These are phyloP conservation scores for Citrullus mucosospermus DNA, from an alignment of 306 rosid genomes.

Conservation along the genomic window DNA sequence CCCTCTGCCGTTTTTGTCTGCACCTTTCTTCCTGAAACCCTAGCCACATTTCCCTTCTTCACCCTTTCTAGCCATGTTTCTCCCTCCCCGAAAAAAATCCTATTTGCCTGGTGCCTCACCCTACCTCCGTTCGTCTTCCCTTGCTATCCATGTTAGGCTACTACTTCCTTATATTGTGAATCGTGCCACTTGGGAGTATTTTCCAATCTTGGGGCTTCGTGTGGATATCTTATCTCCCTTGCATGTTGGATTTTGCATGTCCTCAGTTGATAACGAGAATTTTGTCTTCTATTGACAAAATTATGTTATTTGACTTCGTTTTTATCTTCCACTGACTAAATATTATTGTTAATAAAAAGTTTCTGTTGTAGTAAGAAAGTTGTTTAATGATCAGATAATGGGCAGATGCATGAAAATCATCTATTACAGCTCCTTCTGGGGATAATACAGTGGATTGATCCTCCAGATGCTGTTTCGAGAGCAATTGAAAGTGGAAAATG, in stretches of 20 bases:
- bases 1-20: too few species aligned
- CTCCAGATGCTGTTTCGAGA: conserved; percentile 66
- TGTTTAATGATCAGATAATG: conserved; percentile 41
- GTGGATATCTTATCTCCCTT: background rate
- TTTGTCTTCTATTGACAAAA: background rate
- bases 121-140: too few species aligned
- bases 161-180: background rate
- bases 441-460: conserved; percentile 86
- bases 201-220: background rate
- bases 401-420: conserved; percentile 66
- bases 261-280: background rate
- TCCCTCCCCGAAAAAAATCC: too few species aligned
- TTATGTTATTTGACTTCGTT: background rate
- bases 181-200: background rate
- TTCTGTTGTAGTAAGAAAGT: conserved; percentile 15
- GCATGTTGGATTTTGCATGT: background rate
- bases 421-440: conserved; percentile 68
- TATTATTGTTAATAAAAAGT: conserved; percentile 12
- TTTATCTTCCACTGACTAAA: background rate
- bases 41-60: too few species aligned
- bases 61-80: too few species aligned
- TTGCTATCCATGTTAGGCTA: too few species aligned
- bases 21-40: too few species aligned
- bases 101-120: too few species aligned
- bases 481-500: conserved; percentile 71